phyloP scores from a whole-genome alignment of 2,329 filamentous ascomycete species.

The Sporothrix pseudoabietina region DNA sequence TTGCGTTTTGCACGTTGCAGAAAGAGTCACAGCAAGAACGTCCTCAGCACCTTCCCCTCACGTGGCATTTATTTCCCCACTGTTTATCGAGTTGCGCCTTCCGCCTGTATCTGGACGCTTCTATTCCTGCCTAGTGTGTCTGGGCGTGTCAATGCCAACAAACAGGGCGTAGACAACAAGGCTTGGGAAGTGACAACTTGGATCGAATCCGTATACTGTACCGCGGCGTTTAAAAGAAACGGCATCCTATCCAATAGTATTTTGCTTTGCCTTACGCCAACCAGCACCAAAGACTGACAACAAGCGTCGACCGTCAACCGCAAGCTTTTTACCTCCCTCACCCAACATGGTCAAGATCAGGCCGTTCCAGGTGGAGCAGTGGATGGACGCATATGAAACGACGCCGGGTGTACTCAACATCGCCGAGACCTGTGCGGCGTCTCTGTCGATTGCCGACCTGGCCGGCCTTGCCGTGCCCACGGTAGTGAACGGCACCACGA shows the following conservation, averaged over 20 bases:
- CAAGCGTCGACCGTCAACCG: not conserved
- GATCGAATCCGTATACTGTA: not conserved
- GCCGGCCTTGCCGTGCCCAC: conserved; percentile 58
- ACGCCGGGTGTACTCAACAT: conserved; percentile 66
- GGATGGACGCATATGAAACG: conserved; percentile 64
- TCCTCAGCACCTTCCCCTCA: not conserved
- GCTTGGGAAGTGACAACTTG: not conserved
- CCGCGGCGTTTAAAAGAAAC: not conserved
- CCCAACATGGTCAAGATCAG: conserved; percentile 52
- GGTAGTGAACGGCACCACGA: conserved; percentile 41
- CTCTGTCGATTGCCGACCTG: conserved; percentile 71
- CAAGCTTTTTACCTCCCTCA: not conserved
- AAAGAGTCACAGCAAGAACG: not conserved
- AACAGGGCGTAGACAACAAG: not conserved
- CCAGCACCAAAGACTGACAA: not conserved
- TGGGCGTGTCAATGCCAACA: conserved; percentile 8
- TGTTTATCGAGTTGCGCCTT: not conserved
- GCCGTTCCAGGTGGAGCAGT: conserved; percentile 71
- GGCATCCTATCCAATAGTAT: not conserved
- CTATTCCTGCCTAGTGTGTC: not conserved
- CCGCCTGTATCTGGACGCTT: conserved; percentile 3
- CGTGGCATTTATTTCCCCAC: not conserved
- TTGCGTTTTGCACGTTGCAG: not conserved
- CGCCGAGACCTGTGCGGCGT: conserved; percentile 77
- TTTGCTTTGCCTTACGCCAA: not conserved